Conservation (phyloP, 2,329 filamentous ascomycete species). For the Xylaria hypoxylon region DNA sequence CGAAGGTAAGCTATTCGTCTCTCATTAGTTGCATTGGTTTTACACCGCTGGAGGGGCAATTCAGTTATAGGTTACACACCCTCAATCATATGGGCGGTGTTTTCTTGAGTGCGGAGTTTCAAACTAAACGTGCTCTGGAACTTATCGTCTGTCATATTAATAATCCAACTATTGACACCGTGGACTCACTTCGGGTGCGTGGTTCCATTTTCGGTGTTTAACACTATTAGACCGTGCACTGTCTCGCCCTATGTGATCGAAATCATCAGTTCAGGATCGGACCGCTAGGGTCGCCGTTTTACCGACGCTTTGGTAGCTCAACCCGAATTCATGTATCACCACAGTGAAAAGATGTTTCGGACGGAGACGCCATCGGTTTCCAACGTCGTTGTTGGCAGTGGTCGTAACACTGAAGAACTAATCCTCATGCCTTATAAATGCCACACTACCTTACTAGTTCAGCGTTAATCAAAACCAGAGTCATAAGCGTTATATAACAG, state of each 20-base stretch:
- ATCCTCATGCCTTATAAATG: neutral
- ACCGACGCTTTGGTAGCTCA: too few relatives aligned
- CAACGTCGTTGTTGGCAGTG: neutral
- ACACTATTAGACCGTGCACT: neutral
- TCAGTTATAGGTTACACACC: neutral
- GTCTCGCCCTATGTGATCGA: neutral
- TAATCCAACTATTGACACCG: neutral
- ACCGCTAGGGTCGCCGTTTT: neutral
- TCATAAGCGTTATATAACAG: neutral
- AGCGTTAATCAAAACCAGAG: neutral
- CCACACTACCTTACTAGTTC: neutral
- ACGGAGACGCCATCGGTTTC: neutral
- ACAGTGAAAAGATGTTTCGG: too few relatives aligned
- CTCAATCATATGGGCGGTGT: neutral
- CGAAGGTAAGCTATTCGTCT: neutral
- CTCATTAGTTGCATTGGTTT: neutral
- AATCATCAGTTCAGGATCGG: neutral
- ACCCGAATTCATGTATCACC: too few relatives aligned
- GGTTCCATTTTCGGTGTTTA: neutral
- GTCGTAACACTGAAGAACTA: neutral
- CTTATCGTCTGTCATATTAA: conserved; percentile 8
- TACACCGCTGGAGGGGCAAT: neutral
- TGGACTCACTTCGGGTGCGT: neutral
- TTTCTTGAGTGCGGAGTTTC: neutral
- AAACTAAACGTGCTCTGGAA: neutral